Evolutionary conservation across 2,329 filamentous ascomycete species (phyloP).

Genomic region (Aspergillus niger): DNA sequence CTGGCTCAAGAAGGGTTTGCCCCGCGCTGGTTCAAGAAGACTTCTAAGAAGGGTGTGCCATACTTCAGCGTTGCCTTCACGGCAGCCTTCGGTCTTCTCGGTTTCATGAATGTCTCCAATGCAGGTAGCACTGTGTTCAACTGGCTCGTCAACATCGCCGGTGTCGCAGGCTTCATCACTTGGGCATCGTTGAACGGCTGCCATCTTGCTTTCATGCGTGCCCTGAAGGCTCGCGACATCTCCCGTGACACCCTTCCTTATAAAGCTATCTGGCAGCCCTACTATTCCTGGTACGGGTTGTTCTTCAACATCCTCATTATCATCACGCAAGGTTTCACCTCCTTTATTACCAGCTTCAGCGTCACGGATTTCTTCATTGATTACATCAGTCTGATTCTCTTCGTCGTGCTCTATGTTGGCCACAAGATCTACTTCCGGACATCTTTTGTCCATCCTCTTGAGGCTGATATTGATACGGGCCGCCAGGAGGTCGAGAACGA

Average conservation of each 20-base stretch:
- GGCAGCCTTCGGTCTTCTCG: slow-evolving; percentile 61
- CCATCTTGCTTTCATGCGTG: slow-evolving; percentile 67
- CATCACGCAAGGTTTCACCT: slow-evolving; percentile 69
- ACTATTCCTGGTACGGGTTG: slow-evolving; percentile 65
- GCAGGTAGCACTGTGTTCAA: slow-evolving; percentile 62
- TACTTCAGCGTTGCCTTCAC: slow-evolving; percentile 49
- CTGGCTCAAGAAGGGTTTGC: slow-evolving; percentile 56
- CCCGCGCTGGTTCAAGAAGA: slow-evolving; percentile 45
- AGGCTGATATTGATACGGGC: slow-evolving; percentile 49
- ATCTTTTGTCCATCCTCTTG: slow-evolving; percentile 39
- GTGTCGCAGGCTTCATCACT: slow-evolving; percentile 40
- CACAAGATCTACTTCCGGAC: slow-evolving; percentile 56
- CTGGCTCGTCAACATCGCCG: slow-evolving; percentile 38
- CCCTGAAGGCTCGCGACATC: slow-evolving; percentile 59
- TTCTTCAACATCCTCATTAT: slow-evolving; percentile 67
- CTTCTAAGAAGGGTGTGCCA: slow-evolving; percentile 47
- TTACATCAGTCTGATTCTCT: slow-evolving; percentile 67
- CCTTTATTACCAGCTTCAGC: slow-evolving; percentile 63
- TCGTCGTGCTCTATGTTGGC: slow-evolving; percentile 59
- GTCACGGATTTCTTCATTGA: slow-evolving; percentile 63
- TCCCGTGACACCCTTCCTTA: slow-evolving; percentile 62
- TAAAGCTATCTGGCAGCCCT: slow-evolving; percentile 64
- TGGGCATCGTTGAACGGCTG: slow-evolving; percentile 50
- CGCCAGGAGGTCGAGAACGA: slow-evolving; percentile 38
- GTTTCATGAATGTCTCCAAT: slow-evolving; percentile 68